phyloP scores from a whole-genome alignment of 2,329 filamentous ascomycete genomes.

The Botrytis tulipae region DNA sequence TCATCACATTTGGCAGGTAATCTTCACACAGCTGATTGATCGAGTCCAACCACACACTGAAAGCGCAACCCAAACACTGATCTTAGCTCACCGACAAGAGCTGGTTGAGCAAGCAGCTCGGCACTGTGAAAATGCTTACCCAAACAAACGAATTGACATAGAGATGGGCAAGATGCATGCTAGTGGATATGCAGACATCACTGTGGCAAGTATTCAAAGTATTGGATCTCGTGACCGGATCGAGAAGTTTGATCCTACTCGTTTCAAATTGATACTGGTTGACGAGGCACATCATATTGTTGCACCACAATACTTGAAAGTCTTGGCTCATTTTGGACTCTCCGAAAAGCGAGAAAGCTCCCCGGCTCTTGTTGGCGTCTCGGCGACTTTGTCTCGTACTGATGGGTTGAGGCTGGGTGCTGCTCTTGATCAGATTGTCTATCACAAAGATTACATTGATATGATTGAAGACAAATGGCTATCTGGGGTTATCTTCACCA shows the following conservation, averaged over 20 bases:
- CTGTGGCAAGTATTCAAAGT: slow-evolving; percentile 85
- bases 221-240: slow-evolving; percentile 75
- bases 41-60: slow-evolving; percentile 59
- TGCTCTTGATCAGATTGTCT: slow-evolving; percentile 93
- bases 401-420: slow-evolving; percentile 80
- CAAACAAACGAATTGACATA: slow-evolving; percentile 76
- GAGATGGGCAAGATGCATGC: slow-evolving; percentile 84
- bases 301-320: slow-evolving; percentile 71
- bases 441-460: slow-evolving; percentile 80
- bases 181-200: slow-evolving; percentile 83
- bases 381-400: slow-evolving; percentile 73
- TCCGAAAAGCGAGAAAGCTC: slow-evolving; percentile 48
- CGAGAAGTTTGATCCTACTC: slow-evolving; percentile 73
- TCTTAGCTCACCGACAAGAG: slow-evolving; percentile 88
- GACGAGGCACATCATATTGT: slow-evolving; percentile 98
- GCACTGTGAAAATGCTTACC: slow-evolving; percentile 81
- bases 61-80: slow-evolving; percentile 73
- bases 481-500: slow-evolving; percentile 89
- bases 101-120: slow-evolving; percentile 89
- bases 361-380: slow-evolving; percentile 82
- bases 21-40: slow-evolving; percentile 93
- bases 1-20: slow-evolving; percentile 56
- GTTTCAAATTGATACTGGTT: slow-evolving; percentile 88
- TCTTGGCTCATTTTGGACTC: slow-evolving; percentile 77
- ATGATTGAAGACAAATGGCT: slow-evolving; percentile 92